phyloP scores from a whole-genome alignment of 495 filamentous ascomycete species.

The Aspergillus olivimuriae region DNA sequence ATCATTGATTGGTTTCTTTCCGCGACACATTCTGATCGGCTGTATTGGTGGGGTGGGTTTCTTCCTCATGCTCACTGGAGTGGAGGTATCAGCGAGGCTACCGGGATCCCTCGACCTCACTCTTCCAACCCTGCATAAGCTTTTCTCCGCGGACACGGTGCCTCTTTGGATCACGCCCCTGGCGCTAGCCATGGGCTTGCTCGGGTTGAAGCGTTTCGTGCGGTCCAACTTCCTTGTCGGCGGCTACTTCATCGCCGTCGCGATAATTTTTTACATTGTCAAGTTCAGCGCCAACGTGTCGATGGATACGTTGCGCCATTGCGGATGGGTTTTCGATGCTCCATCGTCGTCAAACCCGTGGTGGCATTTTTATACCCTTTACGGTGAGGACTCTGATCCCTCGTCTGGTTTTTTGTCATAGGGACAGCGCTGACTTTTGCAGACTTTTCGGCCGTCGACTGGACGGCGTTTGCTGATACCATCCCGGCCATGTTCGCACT shows the following conservation, averaged over 20 bases:
- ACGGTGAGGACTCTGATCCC: too few species aligned
- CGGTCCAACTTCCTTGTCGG: conserved; percentile 78
- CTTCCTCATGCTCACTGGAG: conserved; percentile 83
- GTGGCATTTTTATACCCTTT: conserved; percentile 95
- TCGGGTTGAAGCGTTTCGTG: conserved; percentile 64
- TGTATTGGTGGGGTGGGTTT: conserved; percentile 98
- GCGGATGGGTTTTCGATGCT: conserved; percentile 86
- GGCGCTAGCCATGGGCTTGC: conserved; percentile 66
- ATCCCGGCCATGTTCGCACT: conserved; percentile 94
- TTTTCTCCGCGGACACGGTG: conserved; percentile 65
- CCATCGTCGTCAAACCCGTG: conserved; percentile 81
- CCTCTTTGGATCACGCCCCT: conserved; percentile 80
- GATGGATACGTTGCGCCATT: conserved; percentile 53
- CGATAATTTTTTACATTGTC: conserved; percentile 75
- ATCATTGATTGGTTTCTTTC: conserved; percentile 92
- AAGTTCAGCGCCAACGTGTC: conserved; percentile 56
- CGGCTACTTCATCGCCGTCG: conserved; percentile 77
- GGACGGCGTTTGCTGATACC: conserved; percentile 70
- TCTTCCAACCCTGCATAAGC: conserved; percentile 62
- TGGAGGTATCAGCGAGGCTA: conserved; percentile 90
- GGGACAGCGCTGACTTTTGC: conserved; percentile 7
- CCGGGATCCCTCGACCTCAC: conserved; percentile 78
- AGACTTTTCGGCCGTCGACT: conserved; percentile 73
- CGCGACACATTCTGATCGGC: conserved; percentile 89
- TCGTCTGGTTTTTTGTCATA: not conserved